Evolutionary conservation across 805 yeast genomes (phyloP).

Genomic region (Candida insectorum): DNA sequence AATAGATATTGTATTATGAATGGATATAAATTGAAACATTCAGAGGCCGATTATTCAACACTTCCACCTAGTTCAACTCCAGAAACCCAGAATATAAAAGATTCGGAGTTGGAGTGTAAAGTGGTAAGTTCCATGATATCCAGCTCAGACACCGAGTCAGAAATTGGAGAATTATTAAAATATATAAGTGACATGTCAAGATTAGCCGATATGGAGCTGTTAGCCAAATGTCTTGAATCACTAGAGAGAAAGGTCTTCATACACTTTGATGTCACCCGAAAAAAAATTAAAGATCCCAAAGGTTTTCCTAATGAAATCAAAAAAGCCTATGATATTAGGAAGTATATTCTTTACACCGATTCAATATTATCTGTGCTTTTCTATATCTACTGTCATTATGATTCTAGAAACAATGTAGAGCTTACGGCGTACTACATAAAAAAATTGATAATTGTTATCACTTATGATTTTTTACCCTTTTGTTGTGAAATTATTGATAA

Average conservation of each 20-base stretch:
- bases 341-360: neutral
- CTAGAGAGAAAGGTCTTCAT: neutral
- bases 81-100: neutral
- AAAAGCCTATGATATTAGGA: neutral
- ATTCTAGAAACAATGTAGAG: constrained; percentile 14
- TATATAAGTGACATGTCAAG: neutral
- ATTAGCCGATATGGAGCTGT: neutral
- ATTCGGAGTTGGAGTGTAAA: too few relatives aligned
- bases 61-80: neutral
- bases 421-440: constrained; percentile 32
- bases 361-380: neutral
- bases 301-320: constrained; percentile 2
- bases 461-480: constrained; percentile 30
- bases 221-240: neutral
- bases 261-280: neutral
- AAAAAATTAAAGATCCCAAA: too few relatives aligned
- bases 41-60: neutral
- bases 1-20: constrained; percentile 1
- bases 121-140: neutral
- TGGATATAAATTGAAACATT: constrained; percentile 1
- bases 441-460: constrained; percentile 21
- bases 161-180: neutral
- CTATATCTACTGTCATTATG: neutral
- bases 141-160: too few relatives aligned
- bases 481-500: constrained; percentile 28